A percentile compares a stretch with the other conserved stretches of the same genome.
Evolutionary conservation across 495 filamentous ascomycete genomes (phyloP).

Genomic region (Neurospora terricola): DNA sequence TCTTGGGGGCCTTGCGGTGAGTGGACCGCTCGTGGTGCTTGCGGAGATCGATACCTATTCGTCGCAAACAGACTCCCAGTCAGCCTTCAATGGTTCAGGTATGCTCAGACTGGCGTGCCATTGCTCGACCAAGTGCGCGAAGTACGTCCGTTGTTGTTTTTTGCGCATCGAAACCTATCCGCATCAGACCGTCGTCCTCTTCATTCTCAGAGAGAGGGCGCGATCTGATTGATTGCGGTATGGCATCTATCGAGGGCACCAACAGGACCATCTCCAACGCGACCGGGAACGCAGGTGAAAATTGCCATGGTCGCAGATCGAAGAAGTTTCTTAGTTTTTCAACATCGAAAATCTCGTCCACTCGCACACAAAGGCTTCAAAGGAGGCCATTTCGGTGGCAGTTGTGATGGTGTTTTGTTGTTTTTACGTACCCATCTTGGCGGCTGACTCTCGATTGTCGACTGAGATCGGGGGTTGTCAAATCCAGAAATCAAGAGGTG

Average conservation of each 20-base stretch:
- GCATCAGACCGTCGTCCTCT: neutral
- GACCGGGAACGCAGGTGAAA: conserved; percentile 1
- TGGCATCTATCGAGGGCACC: neutral
- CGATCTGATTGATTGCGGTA: conserved; percentile 2
- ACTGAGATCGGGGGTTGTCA: conserved; percentile 29
- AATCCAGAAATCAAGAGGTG: conserved; percentile 10
- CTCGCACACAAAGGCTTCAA: conserved; percentile 34
- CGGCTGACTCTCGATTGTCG: conserved; percentile 29
- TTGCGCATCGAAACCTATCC: neutral
- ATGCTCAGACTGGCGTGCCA: conserved; percentile 31
- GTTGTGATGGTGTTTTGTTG: conserved; percentile 4
- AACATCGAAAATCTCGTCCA: conserved; percentile 22
- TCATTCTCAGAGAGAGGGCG: neutral
- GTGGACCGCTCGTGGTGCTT: conserved; percentile 79
- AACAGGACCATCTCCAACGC: neutral
- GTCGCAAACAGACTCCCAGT: conserved; percentile 31
- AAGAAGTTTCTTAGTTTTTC: conserved; percentile 8
- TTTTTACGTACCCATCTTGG: conserved; percentile 42
- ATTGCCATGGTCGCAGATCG: conserved; percentile 32
- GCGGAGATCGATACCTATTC: conserved; percentile 57
- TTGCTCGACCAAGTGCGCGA: conserved; percentile 15
- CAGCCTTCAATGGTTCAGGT: conserved; percentile 42
- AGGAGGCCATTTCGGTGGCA: conserved; percentile 10
- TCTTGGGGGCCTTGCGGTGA: conserved; percentile 92
- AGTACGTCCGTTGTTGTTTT: conserved; percentile 14